Conservation (phyloP, 805 yeast genomes). For the Wickerhamomyces hampshirensis region DNA sequence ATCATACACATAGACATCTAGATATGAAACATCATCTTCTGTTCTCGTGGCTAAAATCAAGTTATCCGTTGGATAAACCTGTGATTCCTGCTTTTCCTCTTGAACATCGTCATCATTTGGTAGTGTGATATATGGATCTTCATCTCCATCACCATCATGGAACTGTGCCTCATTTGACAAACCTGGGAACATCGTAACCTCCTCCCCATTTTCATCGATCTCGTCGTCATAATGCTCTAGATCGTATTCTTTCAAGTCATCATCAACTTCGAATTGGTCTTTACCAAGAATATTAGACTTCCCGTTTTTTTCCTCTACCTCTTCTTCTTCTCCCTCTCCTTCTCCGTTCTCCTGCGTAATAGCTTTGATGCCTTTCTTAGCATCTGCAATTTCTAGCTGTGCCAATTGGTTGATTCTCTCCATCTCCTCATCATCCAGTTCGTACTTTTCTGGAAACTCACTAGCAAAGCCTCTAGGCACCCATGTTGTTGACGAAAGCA, state of each 20-base stretch:
- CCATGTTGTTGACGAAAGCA: conserved; percentile 94
- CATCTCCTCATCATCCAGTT: conserved; percentile 88
- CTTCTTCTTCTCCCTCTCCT: conserved; percentile 2
- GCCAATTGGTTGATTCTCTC: conserved; percentile 85
- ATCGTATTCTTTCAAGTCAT: conserved; percentile 84
- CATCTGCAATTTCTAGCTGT: conserved; percentile 73
- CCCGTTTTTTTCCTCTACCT: conserved; percentile 24
- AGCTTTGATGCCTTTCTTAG: conserved; percentile 56
- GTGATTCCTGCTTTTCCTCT: conserved; percentile 81
- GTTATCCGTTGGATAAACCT: conserved; percentile 86
- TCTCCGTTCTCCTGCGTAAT: conserved; percentile 28
- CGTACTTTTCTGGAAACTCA: conserved; percentile 87
- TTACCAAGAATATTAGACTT: conserved; percentile 11
- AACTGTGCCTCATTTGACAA: conserved; percentile 56
- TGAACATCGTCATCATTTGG: conserved; percentile 49
- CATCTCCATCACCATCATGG: conserved; percentile 42
- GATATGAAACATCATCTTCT: conserved; percentile 88
- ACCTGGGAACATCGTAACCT: conserved; percentile 71
- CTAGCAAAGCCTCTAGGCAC: conserved; percentile 95
- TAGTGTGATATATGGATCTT: conserved; percentile 39
- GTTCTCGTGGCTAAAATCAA: conserved; percentile 88
- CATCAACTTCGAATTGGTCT: conserved; percentile 63
- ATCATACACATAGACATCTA: conserved; percentile 93
- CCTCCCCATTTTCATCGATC: conserved; percentile 43
- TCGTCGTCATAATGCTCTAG: conserved; percentile 81